Base-by-base conservation (phyloP, 495 filamentous ascomycete genomes). In the Ramalina peruviana region DNA sequence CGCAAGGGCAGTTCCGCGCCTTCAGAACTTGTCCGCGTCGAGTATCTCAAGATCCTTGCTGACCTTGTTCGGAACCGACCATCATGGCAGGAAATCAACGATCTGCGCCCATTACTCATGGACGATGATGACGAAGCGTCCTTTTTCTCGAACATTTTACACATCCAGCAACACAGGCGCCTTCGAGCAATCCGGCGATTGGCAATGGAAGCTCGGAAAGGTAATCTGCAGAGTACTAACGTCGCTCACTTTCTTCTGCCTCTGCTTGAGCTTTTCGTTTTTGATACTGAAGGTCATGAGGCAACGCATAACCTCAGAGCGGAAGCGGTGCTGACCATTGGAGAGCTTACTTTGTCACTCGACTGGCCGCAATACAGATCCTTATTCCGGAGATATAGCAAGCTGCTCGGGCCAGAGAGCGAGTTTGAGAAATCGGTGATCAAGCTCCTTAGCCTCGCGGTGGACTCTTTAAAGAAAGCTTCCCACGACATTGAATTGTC, bases 301-400 rank as follows among this genome's bases (percentile, higher is more conserved):
- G 80, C 80, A 54, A 85, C 83, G 10, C 83, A 94, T 54, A 93
- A 89, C 46, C 67, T 97, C 46, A 80, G 83, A 36, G 85, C 85
- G 4, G 88, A 95, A 62, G 78, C 89, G 12, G 79, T 88, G 15
- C 72, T 66, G 17, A 82, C 86, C 2, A 78, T 97, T 51, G 82
- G 83, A 1, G 71, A 74, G 26, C 62, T 99, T 48, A 79, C 79
- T 2, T 70, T 76, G 42, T 88, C 78, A 33, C 64, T 97, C 41
- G 86, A 89, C 53, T 97, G 92, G 93, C 77, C 76, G n/a, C 88
- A 94, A 53, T 97, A 85, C 64, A 77, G 83, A 40, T 81, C 85
- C 5, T 76, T 88, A 13, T 76, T 96, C 56, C 78, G 80, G 54
- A 79, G 86, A 52, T 95, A 86, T 57, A 79, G 81, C 42, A 75